Evolutionary conservation across 83 land plant species (phyloP).

Genomic region (Thuja plicata): DNA sequence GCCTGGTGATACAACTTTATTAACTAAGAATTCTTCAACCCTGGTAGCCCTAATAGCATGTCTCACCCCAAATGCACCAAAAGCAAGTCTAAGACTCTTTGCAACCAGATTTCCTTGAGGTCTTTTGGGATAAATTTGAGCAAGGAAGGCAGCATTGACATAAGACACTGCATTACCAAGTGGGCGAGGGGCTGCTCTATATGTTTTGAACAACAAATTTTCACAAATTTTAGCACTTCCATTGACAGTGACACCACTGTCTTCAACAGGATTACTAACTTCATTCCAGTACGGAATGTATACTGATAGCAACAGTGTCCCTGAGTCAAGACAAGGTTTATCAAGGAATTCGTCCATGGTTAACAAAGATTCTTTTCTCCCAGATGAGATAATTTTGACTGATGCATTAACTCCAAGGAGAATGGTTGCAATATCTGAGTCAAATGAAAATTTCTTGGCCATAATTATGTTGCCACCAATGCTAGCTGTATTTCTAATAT

Average conservation of each 20-base stretch:
- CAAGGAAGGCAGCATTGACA: conserved; percentile 82
- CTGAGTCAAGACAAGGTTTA: conserved; percentile 39
- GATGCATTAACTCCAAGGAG: conserved; percentile 60
- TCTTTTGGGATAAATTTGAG: conserved; percentile 28
- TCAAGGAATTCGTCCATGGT: conserved; percentile 72
- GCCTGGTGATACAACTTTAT: conserved; percentile 36
- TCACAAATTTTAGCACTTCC: background rate
- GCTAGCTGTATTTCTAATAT: conserved; percentile 79
- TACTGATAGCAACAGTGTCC: conserved; percentile 53
- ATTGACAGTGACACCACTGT: background rate
- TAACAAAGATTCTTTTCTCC: conserved; percentile 13
- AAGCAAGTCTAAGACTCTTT: conserved; percentile 48
- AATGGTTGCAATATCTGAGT: conserved; percentile 85
- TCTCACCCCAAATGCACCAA: conserved; percentile 81
- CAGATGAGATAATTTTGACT: conserved; percentile 33
- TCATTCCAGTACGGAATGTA: conserved; percentile 48
- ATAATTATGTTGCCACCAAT: conserved; percentile 90
- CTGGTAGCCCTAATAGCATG: conserved; percentile 76
- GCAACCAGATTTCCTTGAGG: conserved; percentile 18
- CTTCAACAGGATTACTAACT: background rate
- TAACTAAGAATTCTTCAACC: conserved; percentile 58
- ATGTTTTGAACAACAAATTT: conserved; percentile 58
- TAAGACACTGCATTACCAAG: conserved; percentile 84
- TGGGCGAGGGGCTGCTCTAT: conserved; percentile 84
- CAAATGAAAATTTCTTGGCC: conserved; percentile 70